phyloP scores from a whole-genome alignment of 106 monocot genomes.

The Gastrodia elata region DNA sequence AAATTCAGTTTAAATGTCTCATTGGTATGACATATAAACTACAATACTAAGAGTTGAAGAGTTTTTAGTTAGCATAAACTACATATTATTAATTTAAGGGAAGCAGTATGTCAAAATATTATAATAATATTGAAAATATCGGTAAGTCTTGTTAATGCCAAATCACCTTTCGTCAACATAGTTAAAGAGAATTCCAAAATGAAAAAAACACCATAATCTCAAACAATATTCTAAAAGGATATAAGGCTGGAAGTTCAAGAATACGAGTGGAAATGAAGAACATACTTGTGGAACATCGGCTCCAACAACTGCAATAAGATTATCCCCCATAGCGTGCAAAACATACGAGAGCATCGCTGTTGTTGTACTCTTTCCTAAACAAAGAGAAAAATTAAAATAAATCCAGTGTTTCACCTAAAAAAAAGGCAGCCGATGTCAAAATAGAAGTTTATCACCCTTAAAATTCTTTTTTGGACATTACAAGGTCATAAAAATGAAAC shows the following conservation, averaged over 20 bases:
- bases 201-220: neutral
- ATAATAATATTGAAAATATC: neutral
- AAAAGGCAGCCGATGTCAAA: neutral
- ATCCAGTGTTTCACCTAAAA: neutral
- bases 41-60: neutral
- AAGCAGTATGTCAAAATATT: neutral
- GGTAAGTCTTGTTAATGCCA: neutral
- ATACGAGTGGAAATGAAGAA: neutral
- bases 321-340: conserved; percentile 30
- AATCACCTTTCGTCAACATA: neutral
- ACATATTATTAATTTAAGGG: neutral
- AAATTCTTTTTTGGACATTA: neutral
- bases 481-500: too few species aligned
- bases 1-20: neutral
- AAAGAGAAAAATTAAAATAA: neutral
- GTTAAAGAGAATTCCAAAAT: neutral
- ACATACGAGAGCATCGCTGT: conserved; percentile 45
- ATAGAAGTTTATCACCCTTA: neutral
- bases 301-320: conserved; percentile 34
- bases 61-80: neutral
- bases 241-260: neutral
- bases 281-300: conserved; percentile 42
- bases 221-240: neutral
- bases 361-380: conserved; percentile 39
- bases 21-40: neutral